Evolutionary conservation across 495 filamentous ascomycete species (phyloP).

Genomic region (Venustampulla echinocandica): DNA sequence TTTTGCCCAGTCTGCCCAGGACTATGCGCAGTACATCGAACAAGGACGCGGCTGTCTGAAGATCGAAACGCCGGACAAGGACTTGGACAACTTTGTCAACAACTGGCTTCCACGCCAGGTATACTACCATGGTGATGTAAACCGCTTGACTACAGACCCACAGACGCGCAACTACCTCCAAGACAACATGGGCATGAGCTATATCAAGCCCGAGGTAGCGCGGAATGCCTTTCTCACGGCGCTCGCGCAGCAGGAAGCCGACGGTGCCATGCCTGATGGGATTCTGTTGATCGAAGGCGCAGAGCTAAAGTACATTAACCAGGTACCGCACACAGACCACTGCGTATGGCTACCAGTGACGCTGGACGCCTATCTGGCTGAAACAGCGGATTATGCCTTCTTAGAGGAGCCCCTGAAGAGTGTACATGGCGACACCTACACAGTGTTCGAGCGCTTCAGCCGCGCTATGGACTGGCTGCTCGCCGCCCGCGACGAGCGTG

Average conservation of each 20-base stretch:
- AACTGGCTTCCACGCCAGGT: conserved; percentile 49
- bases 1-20: conserved; percentile 32
- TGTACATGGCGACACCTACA: conserved; percentile 34
- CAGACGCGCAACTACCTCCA: conserved; percentile 51
- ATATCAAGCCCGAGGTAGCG: conserved; percentile 42
- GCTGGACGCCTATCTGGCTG: conserved; percentile 43
- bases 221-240: conserved; percentile 39
- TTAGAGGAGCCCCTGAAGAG: conserved; percentile 35
- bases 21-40: conserved; percentile 41
- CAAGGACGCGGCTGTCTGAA: conserved; percentile 40
- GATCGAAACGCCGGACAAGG: conserved; percentile 45
- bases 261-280: conserved; percentile 49
- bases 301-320: conserved; percentile 52
- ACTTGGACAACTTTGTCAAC: conserved; percentile 50
- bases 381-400: conserved; percentile 44
- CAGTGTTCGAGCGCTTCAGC: conserved; percentile 45
- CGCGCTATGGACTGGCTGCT: conserved; percentile 47
- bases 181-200: conserved; percentile 54
- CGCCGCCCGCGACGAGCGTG: conserved; percentile 38
- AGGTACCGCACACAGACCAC: conserved; percentile 49
- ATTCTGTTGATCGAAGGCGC: conserved; percentile 44
- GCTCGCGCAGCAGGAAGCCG: conserved; percentile 42
- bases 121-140: conserved; percentile 49
- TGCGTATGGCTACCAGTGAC: conserved; percentile 49
- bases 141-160: conserved; percentile 49